Base-by-base conservation (phyloP, 805 yeast genomes). In the Yueomyces sinensis region DNA sequence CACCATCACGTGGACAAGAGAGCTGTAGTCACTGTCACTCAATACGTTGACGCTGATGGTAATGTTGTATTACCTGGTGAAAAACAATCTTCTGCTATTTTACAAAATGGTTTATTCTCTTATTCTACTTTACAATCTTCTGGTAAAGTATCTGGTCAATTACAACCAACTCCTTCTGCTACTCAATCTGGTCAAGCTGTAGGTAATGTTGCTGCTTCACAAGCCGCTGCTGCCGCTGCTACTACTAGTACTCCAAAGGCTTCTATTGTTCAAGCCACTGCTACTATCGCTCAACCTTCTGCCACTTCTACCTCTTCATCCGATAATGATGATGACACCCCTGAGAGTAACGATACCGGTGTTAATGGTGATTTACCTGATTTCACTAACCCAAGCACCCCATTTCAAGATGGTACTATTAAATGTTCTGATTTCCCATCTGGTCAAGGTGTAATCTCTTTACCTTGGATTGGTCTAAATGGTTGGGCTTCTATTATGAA, bases 381-480 rank as follows among this genome's bases (percentile, higher is more conserved):
- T 40, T 81, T 62, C 62, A 44, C 59, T n/a, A 62, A 56, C 45
- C 89, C 95, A 47, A 43, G 67, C 37, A 62, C 56, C 30, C 60
- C 62, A 33, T 89, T 91, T 46, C 43, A 54, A 40, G 93, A 82
- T 51, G 93, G 91, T 55, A 70, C 71, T 34, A 62, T 75, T 54
- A 55, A 66, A 34, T 82, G 94, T 67, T 65, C 72, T 37, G 62
- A 65, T 29, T 76, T 82, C 68, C 87, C 87, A 50, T 60, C 74
- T n/a, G 82, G 79, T 37, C 70, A 76, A 49, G 86, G 86, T 65
- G 81, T 76, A 28, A 61, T 79, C 49, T 48, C 76, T 27, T 61
- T 78, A 22, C 67, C 66, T 47, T 68, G 77, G 72, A 47, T 75
- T 38, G 68, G 61, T 29, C 56, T 62, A 41, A 72, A 63, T 41